These are phyloP conservation scores for Globisporangium paddicum DNA, from an alignment of 352 stramenopile species.

Conservation along the genomic window DNA sequence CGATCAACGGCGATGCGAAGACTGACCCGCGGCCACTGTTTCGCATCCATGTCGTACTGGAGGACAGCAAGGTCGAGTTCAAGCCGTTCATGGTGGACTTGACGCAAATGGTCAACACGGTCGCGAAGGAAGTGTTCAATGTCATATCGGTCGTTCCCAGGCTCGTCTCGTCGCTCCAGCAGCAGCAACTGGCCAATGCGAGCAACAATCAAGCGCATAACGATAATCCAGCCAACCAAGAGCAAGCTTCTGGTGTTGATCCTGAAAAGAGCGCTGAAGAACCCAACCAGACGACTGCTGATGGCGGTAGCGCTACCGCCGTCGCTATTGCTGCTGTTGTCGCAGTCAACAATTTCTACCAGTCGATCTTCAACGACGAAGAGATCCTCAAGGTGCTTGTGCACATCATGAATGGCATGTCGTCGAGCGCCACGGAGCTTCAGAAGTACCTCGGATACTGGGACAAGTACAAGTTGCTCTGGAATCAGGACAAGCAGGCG, in stretches of 20 bases:
- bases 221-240: conserved; percentile 3
- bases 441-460: conserved; percentile 95
- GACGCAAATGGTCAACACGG: conserved; percentile 92
- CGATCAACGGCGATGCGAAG: conserved; percentile 93
- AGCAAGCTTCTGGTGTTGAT: neutral
- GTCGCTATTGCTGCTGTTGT: neutral
- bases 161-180: conserved; percentile 55
- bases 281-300: neutral
- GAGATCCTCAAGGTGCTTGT: conserved; percentile 94
- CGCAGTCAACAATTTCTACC: conserved; percentile 79
- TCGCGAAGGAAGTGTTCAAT: conserved; percentile 95
- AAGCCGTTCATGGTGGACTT: conserved; percentile 93
- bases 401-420: conserved; percentile 97
- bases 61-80: conserved; percentile 92
- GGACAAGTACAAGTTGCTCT: conserved; percentile 93
- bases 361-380: conserved; percentile 95
- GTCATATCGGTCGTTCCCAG: conserved; percentile 90
- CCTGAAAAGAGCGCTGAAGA: conserved; percentile 4
- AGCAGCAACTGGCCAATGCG: neutral
- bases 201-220: conserved; percentile 19
- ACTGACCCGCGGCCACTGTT: conserved; percentile 91
- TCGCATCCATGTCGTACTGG: conserved; percentile 91
- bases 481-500: conserved; percentile 93
- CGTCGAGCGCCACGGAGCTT: conserved; percentile 88
- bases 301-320: neutral